Conservation (phyloP, 192 early-diverging fungal species). For the Umbelopsis sp. region DNA sequence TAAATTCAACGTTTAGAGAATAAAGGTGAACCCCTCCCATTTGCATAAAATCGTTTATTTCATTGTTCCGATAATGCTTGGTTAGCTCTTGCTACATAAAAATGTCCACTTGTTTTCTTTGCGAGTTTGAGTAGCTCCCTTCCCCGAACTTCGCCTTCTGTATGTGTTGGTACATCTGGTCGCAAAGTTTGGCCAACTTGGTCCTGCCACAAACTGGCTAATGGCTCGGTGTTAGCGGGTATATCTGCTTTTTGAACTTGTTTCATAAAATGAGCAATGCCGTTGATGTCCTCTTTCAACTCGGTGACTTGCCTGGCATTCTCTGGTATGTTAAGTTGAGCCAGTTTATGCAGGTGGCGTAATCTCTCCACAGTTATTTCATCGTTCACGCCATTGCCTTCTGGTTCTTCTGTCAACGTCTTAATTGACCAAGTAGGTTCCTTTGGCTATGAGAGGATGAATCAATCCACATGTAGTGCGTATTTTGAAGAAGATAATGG, state of each 20-base stretch:
- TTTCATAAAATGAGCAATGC: conserved; percentile 31
- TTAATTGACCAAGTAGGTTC: conserved; percentile 39
- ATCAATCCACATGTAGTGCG: background rate
- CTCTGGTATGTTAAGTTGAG: conserved; percentile 15
- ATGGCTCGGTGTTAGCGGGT: conserved; percentile 19
- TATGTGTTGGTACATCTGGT: conserved; percentile 1
- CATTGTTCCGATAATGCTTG: background rate
- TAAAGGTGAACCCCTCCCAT: conserved; percentile 3
- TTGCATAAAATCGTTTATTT: background rate
- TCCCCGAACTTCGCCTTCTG: background rate
- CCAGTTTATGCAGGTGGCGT: conserved; percentile 22
- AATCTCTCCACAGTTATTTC: conserved; percentile 28
- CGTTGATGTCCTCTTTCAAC: conserved; percentile 36
- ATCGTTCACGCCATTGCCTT: background rate
- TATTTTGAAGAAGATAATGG: too few species aligned
- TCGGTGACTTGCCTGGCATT: background rate
- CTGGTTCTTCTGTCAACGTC: conserved; percentile 12
- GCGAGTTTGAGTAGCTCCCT: conserved; percentile 21
- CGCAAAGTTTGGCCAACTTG: conserved; percentile 13
- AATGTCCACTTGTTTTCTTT: conserved; percentile 28
- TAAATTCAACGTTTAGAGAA: conserved; percentile 5
- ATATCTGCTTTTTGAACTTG: conserved; percentile 28
- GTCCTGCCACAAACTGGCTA: conserved; percentile 32
- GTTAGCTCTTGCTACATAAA: conserved; percentile 20
- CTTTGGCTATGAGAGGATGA: background rate